Percentiles rank a stretch among this genome's conserved stretches.
Evolutionary conservation across 75 land plant species (phyloP).

Genomic region (Sequoia sempervirens): DNA sequence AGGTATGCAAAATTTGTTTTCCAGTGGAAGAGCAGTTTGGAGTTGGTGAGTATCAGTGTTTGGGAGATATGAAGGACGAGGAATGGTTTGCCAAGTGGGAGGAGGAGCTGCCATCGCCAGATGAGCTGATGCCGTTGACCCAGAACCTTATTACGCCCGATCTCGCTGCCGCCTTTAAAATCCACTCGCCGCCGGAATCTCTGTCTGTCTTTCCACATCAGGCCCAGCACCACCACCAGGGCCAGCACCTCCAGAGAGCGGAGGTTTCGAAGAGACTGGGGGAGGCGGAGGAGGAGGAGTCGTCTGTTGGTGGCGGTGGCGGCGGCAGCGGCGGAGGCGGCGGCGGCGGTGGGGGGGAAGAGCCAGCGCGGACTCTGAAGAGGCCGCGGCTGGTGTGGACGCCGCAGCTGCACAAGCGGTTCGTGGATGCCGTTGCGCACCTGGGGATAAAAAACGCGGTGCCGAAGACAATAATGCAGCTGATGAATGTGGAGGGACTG

Average conservation of each 20-base stretch:
- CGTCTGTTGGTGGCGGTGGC: neutral
- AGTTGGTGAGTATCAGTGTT: too few species aligned
- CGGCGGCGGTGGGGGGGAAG: constrained; percentile 37
- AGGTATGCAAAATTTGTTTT: neutral
- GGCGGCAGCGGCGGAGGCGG: constrained; percentile 20
- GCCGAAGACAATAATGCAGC: constrained; percentile 88
- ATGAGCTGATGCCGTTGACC: constrained; percentile 69
- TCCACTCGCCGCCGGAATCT: constrained; percentile 6
- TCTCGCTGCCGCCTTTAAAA: constrained; percentile 78
- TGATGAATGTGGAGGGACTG: constrained; percentile 89
- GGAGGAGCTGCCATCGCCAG: constrained; percentile 56
- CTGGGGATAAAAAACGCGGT: constrained; percentile 91
- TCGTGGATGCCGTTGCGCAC: constrained; percentile 88
- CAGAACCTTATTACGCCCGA: constrained; percentile 79
- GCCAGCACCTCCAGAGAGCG: too few species aligned
- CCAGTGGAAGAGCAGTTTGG: neutral
- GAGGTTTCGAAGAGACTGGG: neutral
- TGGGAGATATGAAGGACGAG: constrained; percentile 32
- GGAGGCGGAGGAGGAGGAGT: neutral
- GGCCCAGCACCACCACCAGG: neutral
- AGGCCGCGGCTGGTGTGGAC: constrained; percentile 90
- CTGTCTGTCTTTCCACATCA: neutral
- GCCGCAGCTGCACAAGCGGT: constrained; percentile 86
- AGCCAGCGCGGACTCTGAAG: constrained; percentile 79
- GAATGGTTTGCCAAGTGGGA: constrained; percentile 68